Conservation (phyloP, 192 early-diverging fungal species). For the Backusella liffmaniae region DNA sequence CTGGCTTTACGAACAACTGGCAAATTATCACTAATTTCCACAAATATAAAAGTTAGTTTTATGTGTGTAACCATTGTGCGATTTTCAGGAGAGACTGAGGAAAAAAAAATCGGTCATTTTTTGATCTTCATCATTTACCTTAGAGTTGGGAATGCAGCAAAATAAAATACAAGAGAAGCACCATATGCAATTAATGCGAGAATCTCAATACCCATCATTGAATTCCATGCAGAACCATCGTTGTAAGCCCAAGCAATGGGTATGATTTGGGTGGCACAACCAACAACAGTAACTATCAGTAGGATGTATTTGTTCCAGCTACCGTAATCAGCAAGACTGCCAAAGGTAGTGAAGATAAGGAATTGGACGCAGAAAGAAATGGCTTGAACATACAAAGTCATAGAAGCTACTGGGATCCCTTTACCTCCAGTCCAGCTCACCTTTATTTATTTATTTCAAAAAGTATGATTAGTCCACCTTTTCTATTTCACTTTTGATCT, state of each 20-base stretch:
- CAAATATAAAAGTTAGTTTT: conserved; percentile 13
- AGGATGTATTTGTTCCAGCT: conserved; percentile 31
- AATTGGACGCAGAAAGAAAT: conserved; percentile 37
- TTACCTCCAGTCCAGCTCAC: conserved; percentile 5
- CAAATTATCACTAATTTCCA: conserved; percentile 27
- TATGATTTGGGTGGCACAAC: conserved; percentile 28
- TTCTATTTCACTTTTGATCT: no score
- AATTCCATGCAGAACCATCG: conserved; percentile 33
- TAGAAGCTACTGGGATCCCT: conserved; percentile 24
- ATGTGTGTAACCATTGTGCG: not conserved
- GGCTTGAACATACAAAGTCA: conserved; percentile 37
- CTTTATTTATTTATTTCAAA: no score
- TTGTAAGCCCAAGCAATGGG: conserved; percentile 28
- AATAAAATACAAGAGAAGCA: conserved; percentile 36
- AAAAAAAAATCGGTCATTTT: not conserved
- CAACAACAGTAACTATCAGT: conserved; percentile 26
- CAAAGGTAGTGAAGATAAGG: conserved; percentile 36
- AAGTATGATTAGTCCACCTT: no score
- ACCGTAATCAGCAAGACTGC: conserved; percentile 36
- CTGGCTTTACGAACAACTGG: conserved; percentile 30
- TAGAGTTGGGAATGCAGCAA: conserved; percentile 34
- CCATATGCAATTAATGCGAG: conserved; percentile 33
- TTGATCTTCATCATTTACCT: conserved; percentile 15
- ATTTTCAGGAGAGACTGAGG: not conserved
- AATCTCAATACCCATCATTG: conserved; percentile 33